Conservation (phyloP, 805 yeast species). For the Wickerhamiella qilinensis region DNA sequence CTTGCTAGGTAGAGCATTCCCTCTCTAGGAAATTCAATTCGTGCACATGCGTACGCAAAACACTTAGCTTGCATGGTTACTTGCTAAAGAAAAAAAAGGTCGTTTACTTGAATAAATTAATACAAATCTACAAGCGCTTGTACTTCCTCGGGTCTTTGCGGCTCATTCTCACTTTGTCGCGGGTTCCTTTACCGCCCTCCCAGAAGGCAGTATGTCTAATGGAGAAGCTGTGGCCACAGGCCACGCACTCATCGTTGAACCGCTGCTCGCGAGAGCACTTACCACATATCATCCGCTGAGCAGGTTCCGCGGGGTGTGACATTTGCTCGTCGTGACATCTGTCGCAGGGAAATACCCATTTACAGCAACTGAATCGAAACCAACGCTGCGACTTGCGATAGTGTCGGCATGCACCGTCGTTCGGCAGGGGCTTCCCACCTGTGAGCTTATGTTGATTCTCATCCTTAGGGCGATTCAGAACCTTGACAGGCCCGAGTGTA, state of each 20-base stretch:
- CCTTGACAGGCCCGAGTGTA: slow-evolving; percentile 11
- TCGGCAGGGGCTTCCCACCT: slow-evolving; percentile 25
- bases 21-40: too few species aligned
- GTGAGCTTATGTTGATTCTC: slow-evolving; percentile 19
- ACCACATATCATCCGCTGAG: slow-evolving; percentile 28
- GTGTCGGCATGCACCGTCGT: slow-evolving; percentile 25
- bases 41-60: too few species aligned
- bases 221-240: slow-evolving; percentile 24
- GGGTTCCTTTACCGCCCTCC: slow-evolving; percentile 31
- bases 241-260: slow-evolving; percentile 21
- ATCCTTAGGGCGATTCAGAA: slow-evolving; percentile 9
- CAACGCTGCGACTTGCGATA: slow-evolving; percentile 27
- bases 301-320: slow-evolving; percentile 24
- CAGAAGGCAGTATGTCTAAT: slow-evolving; percentile 24
- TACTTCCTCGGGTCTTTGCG: slow-evolving; percentile 28
- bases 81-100: too few species aligned
- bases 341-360: slow-evolving; percentile 28
- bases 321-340: slow-evolving; percentile 25
- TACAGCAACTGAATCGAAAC: slow-evolving; percentile 29
- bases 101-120: too few species aligned
- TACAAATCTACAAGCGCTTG: slow-evolving; percentile 15
- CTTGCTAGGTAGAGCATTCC: too few species aligned
- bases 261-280: slow-evolving; percentile 27
- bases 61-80: too few species aligned
- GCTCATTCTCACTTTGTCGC: slow-evolving; percentile 26